Base-by-base conservation (phyloP, 306 rosid genomes). In the Trifolium subterraneum region DNA sequence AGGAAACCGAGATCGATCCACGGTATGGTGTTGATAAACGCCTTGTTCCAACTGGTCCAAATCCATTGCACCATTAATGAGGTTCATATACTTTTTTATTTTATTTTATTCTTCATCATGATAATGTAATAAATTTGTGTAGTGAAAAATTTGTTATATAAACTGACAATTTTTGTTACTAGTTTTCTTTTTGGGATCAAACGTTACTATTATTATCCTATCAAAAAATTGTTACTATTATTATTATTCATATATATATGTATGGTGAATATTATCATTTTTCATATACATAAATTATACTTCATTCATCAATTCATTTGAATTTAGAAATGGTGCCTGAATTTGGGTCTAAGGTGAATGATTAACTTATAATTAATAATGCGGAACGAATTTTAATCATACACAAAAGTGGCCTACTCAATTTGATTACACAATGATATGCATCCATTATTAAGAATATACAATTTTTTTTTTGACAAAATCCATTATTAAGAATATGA, bases 41-140 rank as follows among this genome's bases (percentile, higher is more conserved):
- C 70, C 89, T 88, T 31, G 96, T 94, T 72, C 98, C 98, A 47
- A 90, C 90, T 3, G 98, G 98, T 77, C 98, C 98, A 86, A 94
- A 94, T 62, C 98, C 98, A 51, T 91, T 94, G 90, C 98, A 94
- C 89, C 98, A 94, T 83, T 91, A 42, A 75, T 18, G 75, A 77
- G 79, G 75, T 62, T 78, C 65, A 75, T 38, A 73, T 16, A 72
- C 72, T 45, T 59, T 44, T 42, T 55, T 35, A 27, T 52, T 18
- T 42, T 55, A 20, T 51, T 41, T 48, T 68, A 63, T 72, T 77
- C 66, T 77, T 77, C 84, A 65, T 71, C 36, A n/a, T 64, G 51
- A 68, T 63, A 42, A 70, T 82, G 88, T 82, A 82, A 82, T 79
- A 47, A 73, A 74, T 69, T 58, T 71, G 79, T 80, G 72, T 68